Evolutionary conservation across 2,329 filamentous ascomycete species (phyloP).

Genomic region (Rutstroemia sydowiana): DNA sequence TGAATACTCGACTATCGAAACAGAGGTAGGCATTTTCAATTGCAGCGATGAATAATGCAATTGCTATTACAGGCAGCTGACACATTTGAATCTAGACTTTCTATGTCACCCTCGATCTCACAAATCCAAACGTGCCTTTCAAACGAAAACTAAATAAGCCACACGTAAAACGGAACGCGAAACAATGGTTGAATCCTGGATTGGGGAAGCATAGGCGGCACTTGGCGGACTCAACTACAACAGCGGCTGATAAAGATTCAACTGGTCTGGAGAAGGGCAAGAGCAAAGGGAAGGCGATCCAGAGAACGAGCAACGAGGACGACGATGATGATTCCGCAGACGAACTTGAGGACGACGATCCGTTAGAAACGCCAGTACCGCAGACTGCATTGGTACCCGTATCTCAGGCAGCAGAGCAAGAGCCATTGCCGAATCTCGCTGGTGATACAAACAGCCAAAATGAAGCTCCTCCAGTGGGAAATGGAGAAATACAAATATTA

Average conservation of each 20-base stretch:
- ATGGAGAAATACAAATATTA: slow-evolving; percentile 62
- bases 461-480: neutral
- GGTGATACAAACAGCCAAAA: slow-evolving; percentile 13
- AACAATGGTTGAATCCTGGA: slow-evolving; percentile 14
- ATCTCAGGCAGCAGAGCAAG: neutral
- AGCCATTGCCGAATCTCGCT: neutral
- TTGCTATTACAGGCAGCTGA: too few relatives aligned
- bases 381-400: slow-evolving; percentile 11
- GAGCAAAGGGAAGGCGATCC: neutral
- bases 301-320: slow-evolving; percentile 5
- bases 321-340: slow-evolving; percentile 15
- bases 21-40: slow-evolving; percentile 39
- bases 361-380: slow-evolving; percentile 22
- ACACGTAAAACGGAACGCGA: slow-evolving; percentile 14
- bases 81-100: too few relatives aligned
- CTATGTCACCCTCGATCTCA: slow-evolving; percentile 57
- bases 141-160: slow-evolving; percentile 14
- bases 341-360: slow-evolving; percentile 15
- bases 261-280: neutral
- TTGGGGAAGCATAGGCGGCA: slow-evolving; percentile 7
- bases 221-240: slow-evolving; percentile 4
- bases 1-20: slow-evolving; percentile 57
- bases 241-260: neutral
- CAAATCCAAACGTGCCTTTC: slow-evolving; percentile 31
- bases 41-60: too few relatives aligned